phyloP scores from a whole-genome alignment of 129 eudicot species.

The Escallonia rubra region DNA sequence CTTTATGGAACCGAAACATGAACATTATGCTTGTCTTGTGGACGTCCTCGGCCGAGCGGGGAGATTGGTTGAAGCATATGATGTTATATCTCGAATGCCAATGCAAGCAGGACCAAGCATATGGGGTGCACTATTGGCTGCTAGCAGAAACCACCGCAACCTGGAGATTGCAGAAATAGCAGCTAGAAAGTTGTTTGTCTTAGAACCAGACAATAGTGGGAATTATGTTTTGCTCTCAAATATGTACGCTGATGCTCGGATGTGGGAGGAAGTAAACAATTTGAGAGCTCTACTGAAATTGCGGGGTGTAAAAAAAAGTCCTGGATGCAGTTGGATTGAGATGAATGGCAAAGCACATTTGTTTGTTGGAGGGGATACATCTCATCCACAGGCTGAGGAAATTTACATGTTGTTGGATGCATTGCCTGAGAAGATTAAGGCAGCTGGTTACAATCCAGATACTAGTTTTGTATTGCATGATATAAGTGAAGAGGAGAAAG shows the following conservation, averaged over 20 bases:
- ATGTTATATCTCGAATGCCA: slow-evolving; percentile 56
- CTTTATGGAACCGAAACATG: slow-evolving; percentile 42
- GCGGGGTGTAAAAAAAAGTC: slow-evolving; percentile 43
- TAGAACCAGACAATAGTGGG: slow-evolving; percentile 77
- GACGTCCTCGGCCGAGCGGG: slow-evolving; percentile 76
- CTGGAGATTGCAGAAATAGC: slow-evolving; percentile 68
- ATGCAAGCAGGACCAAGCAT: slow-evolving; percentile 67
- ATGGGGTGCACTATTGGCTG: slow-evolving; percentile 74
- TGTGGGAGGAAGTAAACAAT: slow-evolving; percentile 66
- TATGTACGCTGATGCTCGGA: slow-evolving; percentile 84
- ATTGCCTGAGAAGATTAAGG: slow-evolving; percentile 49
- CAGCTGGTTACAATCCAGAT: slow-evolving; percentile 54
- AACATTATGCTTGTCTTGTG: slow-evolving; percentile 75
- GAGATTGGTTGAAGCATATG: slow-evolving; percentile 55
- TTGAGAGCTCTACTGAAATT: slow-evolving; percentile 39
- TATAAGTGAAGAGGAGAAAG: slow-evolving; percentile 62
- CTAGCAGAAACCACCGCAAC: slow-evolving; percentile 47
- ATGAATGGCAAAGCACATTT: slow-evolving; percentile 40
- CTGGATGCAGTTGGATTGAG: slow-evolving; percentile 67
- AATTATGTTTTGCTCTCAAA: slow-evolving; percentile 79
- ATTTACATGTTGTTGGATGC: slow-evolving; percentile 43
- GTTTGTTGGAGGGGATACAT: slow-evolving; percentile 55
- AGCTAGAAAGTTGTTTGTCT: slow-evolving; percentile 52
- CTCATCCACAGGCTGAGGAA: slow-evolving; percentile 37
- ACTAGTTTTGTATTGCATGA: slow-evolving; percentile 53